Conservation (phyloP, 805 yeast genomes). For the Scheffersomyces lignosus region DNA sequence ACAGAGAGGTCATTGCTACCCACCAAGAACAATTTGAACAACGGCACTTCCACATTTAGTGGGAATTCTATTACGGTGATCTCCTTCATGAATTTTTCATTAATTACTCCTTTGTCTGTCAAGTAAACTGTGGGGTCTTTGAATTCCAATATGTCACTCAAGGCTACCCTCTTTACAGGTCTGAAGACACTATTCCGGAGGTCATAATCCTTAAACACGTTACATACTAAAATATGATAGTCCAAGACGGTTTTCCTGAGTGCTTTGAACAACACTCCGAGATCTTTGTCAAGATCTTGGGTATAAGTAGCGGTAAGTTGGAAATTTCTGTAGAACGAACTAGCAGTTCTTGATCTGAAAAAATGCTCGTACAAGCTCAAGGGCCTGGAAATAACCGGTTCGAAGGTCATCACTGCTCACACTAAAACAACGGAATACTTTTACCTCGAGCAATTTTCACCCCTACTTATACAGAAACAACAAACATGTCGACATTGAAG, state of each 20-base stretch:
- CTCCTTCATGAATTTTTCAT: constrained; percentile 29
- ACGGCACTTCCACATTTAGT: constrained; percentile 23
- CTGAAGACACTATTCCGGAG: constrained; percentile 13
- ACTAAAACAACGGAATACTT: constrained; percentile 1
- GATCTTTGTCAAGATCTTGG: constrained; percentile 12
- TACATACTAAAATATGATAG: constrained; percentile 33
- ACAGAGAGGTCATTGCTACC: constrained; percentile 23
- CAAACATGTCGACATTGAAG: too few species aligned
- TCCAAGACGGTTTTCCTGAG: constrained; percentile 33
- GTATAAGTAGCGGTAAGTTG: constrained; percentile 34
- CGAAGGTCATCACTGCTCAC: not conserved
- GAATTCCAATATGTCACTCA: constrained; percentile 27
- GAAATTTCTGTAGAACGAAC: constrained; percentile 32
- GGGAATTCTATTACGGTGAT: constrained; percentile 19
- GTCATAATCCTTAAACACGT: constrained; percentile 21
- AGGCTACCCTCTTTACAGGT: constrained; percentile 21
- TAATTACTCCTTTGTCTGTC: constrained; percentile 17
- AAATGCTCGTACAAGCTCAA: constrained; percentile 34
- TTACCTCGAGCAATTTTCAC: not conserved
- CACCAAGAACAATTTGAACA: constrained; percentile 26
- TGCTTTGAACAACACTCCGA: constrained; percentile 21
- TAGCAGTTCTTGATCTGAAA: constrained; percentile 32
- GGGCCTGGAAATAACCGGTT: constrained; percentile 16
- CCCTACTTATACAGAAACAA: too few species aligned
- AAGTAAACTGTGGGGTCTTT: constrained; percentile 9